phyloP scores from a whole-genome alignment of 2,329 filamentous ascomycete genomes.

The Trichoderma brevicompactum region DNA sequence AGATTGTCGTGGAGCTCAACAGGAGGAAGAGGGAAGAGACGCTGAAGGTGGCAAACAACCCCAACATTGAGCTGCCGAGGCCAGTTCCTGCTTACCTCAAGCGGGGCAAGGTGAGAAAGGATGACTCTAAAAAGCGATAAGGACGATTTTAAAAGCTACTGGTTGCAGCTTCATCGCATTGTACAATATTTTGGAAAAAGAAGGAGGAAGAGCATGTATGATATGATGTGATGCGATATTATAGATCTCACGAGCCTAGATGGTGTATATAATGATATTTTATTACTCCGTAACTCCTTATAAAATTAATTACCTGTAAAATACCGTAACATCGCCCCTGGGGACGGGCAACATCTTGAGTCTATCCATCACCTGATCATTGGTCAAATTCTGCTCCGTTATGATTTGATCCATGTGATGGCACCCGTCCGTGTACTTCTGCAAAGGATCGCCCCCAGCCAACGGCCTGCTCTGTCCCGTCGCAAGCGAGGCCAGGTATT shows the following conservation, averaged over 20 bases:
- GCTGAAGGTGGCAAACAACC: constrained; percentile 47
- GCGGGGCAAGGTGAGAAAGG: constrained; percentile 32
- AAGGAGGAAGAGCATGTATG: constrained; percentile 5
- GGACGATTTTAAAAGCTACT: background rate
- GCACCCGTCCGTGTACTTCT: constrained; percentile 72
- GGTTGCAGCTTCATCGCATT: constrained; percentile 29
- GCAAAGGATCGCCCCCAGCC: constrained; percentile 56
- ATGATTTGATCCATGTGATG: constrained; percentile 84
- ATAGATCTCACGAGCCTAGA: constrained; percentile 23
- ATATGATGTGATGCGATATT: constrained; percentile 21
- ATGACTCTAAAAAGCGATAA: background rate
- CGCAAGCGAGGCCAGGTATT: constrained; percentile 61
- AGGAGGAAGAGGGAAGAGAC: constrained; percentile 33
- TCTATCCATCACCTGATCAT: constrained; percentile 71
- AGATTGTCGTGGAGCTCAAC: constrained; percentile 40
- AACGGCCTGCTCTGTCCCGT: constrained; percentile 54
- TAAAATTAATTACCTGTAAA: constrained; percentile 52
- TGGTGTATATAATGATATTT: constrained; percentile 17
- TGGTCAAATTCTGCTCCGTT: constrained; percentile 71
- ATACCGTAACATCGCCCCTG: constrained; percentile 57
- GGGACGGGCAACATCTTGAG: constrained; percentile 62
- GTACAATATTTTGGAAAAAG: constrained; percentile 36
- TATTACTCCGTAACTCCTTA: constrained; percentile 4
- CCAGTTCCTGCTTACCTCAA: constrained; percentile 25
- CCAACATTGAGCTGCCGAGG: constrained; percentile 46